Percentiles rank a stretch among this genome's conserved stretches.
phyloP scores from a whole-genome alignment of 139 green algal species.

The Tetradesmus obliquus region DNA sequence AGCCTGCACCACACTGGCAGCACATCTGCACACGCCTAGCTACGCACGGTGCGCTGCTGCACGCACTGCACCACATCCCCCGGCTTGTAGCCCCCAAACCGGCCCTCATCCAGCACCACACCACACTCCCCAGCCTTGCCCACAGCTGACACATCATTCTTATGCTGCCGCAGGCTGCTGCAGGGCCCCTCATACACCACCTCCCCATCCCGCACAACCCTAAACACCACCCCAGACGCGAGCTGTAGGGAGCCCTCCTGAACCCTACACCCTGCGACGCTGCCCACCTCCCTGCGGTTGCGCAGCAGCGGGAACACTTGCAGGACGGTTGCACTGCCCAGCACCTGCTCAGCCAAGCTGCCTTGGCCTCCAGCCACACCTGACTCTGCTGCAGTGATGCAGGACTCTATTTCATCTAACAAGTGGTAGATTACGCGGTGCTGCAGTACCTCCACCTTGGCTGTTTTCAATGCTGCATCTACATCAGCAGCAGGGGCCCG shows the following conservation, averaged over 20 bases:
- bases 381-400: slow-evolving; percentile 1
- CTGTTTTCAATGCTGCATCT: slow-evolving; percentile 42
- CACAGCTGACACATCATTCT: slow-evolving; percentile 81
- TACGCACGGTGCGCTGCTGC: slow-evolving; percentile 2
- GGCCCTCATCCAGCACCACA: slow-evolving; percentile 73
- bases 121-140: slow-evolving; percentile 86
- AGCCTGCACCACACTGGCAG: background rate
- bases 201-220: slow-evolving; percentile 73
- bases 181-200: slow-evolving; percentile 68
- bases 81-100: slow-evolving; percentile 63
- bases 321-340: slow-evolving; percentile 59
- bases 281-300: slow-evolving; percentile 47
- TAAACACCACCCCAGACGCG: slow-evolving; percentile 49
- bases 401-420: slow-evolving; percentile 64
- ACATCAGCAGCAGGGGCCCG: slow-evolving; percentile 56
- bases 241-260: slow-evolving; percentile 54
- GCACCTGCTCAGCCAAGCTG: slow-evolving; percentile 47
- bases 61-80: slow-evolving; percentile 83
- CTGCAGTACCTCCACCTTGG: slow-evolving; percentile 64
- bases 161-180: slow-evolving; percentile 77
- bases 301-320: slow-evolving; percentile 50
- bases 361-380: background rate
- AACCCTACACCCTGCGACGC: slow-evolving; percentile 72
- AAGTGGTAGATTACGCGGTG: slow-evolving; percentile 89
- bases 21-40: background rate